Percentiles rank a stretch among this genome's conserved stretches.
Conservation (phyloP, 192 early-diverging fungal species). For the Umbelopsis isabellina region DNA sequence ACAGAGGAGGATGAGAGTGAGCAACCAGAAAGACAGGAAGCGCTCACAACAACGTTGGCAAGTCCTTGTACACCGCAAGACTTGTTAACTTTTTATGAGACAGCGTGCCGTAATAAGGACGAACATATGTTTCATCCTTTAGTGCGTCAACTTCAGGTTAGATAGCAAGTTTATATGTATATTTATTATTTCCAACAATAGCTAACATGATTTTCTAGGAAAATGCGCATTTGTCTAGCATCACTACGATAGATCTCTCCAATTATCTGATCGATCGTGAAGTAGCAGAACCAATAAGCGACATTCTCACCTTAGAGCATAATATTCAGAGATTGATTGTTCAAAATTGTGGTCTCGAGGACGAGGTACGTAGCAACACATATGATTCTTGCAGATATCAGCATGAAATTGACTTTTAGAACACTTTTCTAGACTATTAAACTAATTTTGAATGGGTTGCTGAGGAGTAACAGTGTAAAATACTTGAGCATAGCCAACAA, state of each 20-base stretch:
- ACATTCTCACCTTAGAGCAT: slow-evolving; percentile 77
- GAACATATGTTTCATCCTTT: slow-evolving; percentile 26
- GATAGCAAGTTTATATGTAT: not conserved
- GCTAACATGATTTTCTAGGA: slow-evolving; percentile 5
- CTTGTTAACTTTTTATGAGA: slow-evolving; percentile 31
- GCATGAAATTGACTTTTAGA: not conserved
- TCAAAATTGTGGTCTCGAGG: slow-evolving; percentile 74
- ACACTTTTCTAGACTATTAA: slow-evolving; percentile 55
- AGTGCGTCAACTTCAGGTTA: slow-evolving; percentile 24
- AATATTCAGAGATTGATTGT: slow-evolving; percentile 69
- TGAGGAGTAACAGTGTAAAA: slow-evolving; percentile 67
- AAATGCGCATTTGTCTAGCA: slow-evolving; percentile 18
- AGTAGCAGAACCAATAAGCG: slow-evolving; percentile 69
- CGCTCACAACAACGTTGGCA: not conserved
- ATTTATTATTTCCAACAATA: not conserved
- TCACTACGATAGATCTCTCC: slow-evolving; percentile 30
- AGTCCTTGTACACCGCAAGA: slow-evolving; percentile 3
- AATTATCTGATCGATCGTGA: slow-evolving; percentile 54
- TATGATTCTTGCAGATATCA: not conserved
- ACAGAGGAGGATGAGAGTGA: not conserved
- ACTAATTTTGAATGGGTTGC: slow-evolving; percentile 69
- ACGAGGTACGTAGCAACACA: slow-evolving; percentile 53
- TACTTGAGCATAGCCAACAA: slow-evolving; percentile 78
- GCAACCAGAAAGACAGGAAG: slow-evolving; percentile 29
- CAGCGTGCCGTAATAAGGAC: slow-evolving; percentile 34